phyloP scores from a whole-genome alignment of 129 eudicot species.

The Centella asiatica region DNA sequence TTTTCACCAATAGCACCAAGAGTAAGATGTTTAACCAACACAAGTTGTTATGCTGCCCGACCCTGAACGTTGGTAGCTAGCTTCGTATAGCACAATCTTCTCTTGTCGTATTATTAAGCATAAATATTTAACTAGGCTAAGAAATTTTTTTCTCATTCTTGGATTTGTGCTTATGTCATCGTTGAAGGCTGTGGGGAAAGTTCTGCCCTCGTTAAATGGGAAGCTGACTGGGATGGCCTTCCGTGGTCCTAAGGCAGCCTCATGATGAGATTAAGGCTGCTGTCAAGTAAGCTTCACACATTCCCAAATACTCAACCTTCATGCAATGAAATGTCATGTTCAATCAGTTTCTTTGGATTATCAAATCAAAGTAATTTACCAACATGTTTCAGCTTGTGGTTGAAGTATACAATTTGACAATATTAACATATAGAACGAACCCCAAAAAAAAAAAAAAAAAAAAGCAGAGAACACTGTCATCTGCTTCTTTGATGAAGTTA shows the following conservation, averaged over 20 bases:
- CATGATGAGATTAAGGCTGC: constrained; percentile 33
- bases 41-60: too few relatives aligned
- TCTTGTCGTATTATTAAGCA: too few relatives aligned
- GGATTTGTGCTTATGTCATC: not conserved
- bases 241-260: constrained; percentile 29
- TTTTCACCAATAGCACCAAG: too few relatives aligned
- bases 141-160: not conserved
- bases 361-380: too few relatives aligned
- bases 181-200: constrained; percentile 35
- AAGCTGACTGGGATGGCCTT: constrained; percentile 35
- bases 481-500: not conserved
- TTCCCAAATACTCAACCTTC: not conserved
- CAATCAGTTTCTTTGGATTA: not conserved
- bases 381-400: not conserved
- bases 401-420: not conserved
- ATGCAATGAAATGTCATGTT: not conserved
- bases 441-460: not conserved
- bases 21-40: too few relatives aligned
- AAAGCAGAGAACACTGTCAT: not conserved
- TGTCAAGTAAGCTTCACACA: constrained; percentile 21
- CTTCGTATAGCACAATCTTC: too few relatives aligned
- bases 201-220: constrained; percentile 30
- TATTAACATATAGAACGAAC: too few relatives aligned
- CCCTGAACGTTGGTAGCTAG: too few relatives aligned
- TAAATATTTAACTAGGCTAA: too few relatives aligned